These are phyloP conservation scores for Neurospora sp. DNA, from an alignment of 2,329 filamentous ascomycete species.

Conservation along the genomic window DNA sequence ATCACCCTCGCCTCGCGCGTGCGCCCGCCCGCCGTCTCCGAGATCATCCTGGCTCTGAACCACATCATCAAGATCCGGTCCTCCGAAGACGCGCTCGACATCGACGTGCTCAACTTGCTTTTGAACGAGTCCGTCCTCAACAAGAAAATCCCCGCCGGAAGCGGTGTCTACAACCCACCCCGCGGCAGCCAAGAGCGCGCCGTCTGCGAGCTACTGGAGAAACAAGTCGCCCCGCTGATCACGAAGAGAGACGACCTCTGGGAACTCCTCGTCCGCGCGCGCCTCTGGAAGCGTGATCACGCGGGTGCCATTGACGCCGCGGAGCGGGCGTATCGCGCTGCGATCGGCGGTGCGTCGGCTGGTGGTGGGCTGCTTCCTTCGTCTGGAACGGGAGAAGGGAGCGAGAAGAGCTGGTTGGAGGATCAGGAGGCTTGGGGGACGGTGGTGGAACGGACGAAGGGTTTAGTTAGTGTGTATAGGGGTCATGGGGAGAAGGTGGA, in stretches of 20 bases:
- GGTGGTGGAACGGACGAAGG: slow-evolving; percentile 69
- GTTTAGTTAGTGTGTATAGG: slow-evolving; percentile 75
- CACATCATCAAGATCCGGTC: slow-evolving; percentile 68
- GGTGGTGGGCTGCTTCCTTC: slow-evolving; percentile 18
- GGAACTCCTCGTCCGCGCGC: slow-evolving; percentile 61
- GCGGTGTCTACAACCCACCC: slow-evolving; percentile 26
- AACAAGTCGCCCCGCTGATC: slow-evolving; percentile 69
- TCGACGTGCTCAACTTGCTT: slow-evolving; percentile 60
- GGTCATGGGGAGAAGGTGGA: slow-evolving; percentile 60
- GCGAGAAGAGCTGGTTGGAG: slow-evolving; percentile 45
- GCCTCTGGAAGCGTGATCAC: slow-evolving; percentile 64
- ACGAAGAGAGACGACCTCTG: slow-evolving; percentile 71
- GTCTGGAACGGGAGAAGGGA: slow-evolving; percentile 12
- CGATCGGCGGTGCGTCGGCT: slow-evolving; percentile 40
- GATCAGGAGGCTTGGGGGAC: slow-evolving; percentile 57
- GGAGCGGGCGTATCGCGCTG: slow-evolving; percentile 82
- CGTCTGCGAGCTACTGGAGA: slow-evolving; percentile 64
- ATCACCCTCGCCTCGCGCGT: slow-evolving; percentile 76
- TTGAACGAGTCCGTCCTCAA: slow-evolving; percentile 58
- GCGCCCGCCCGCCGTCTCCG: slow-evolving; percentile 57
- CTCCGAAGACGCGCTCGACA: slow-evolving; percentile 71
- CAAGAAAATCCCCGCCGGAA: slow-evolving; percentile 25
- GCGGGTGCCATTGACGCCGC: slow-evolving; percentile 68
- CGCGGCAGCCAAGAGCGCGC: slow-evolving; percentile 53
- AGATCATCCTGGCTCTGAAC: slow-evolving; percentile 66